These are phyloP conservation scores for Iris pallida DNA, from an alignment of 116 monocot species.

Conservation along the genomic window DNA sequence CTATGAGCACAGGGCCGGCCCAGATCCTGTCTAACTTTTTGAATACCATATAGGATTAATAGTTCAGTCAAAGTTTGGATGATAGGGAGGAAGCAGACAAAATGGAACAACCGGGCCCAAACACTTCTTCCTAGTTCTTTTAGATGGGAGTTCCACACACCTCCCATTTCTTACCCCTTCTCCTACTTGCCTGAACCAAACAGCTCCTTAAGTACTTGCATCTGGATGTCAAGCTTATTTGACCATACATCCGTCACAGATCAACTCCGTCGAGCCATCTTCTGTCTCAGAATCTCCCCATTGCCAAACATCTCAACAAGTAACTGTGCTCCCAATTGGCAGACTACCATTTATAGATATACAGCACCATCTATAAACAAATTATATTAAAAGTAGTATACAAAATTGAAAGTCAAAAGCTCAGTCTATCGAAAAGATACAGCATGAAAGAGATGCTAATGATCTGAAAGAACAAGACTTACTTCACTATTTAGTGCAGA, in stretches of 20 bases:
- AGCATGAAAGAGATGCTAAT: background rate
- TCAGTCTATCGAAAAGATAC: background rate
- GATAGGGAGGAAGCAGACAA: too few species aligned
- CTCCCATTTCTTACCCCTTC: too few species aligned
- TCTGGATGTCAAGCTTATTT: too few species aligned
- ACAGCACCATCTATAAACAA: background rate
- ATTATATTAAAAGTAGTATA: background rate
- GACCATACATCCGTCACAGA: background rate
- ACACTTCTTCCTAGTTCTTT: too few species aligned
- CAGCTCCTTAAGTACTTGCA: too few species aligned
- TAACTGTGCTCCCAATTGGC: background rate
- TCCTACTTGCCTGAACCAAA: too few species aligned
- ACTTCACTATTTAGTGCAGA: constrained; percentile 65
- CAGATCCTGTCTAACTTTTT: too few species aligned
- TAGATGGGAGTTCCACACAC: too few species aligned
- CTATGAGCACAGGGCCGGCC: too few species aligned
- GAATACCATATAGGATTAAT: too few species aligned
- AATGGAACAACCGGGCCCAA: too few species aligned
- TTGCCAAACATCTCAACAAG: background rate
- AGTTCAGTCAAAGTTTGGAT: too few species aligned
- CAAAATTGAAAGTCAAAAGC: background rate
- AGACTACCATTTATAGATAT: background rate
- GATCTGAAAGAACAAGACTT: constrained; percentile 18
- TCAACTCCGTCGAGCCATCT: background rate
- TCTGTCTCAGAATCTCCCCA: background rate